These are phyloP conservation scores for Trichoderma endophyticum DNA, from an alignment of 2,329 filamentous ascomycete species.

Conservation along the genomic window DNA sequence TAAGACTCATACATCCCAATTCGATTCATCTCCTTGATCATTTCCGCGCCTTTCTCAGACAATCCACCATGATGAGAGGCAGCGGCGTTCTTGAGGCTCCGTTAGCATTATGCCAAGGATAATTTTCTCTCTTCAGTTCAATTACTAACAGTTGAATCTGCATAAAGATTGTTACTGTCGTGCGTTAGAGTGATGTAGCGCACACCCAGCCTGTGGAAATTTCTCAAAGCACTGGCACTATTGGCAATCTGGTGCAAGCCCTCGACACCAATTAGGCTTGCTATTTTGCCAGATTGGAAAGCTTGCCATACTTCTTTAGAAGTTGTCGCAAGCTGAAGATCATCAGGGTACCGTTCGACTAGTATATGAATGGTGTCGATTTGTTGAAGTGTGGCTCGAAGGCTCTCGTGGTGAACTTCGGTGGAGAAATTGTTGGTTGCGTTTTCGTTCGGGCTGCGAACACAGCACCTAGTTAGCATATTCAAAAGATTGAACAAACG, in stretches of 20 bases:
- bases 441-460: not conserved
- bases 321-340: slow-evolving; percentile 61
- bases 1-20: slow-evolving; percentile 17
- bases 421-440: not conserved
- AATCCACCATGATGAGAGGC: slow-evolving; percentile 4
- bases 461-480: not conserved
- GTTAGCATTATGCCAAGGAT: not conserved
- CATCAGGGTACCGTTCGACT: slow-evolving; percentile 56
- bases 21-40: slow-evolving; percentile 21
- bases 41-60: slow-evolving; percentile 13
- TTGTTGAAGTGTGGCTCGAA: slow-evolving; percentile 63
- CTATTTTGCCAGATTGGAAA: slow-evolving; percentile 57
- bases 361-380: slow-evolving; percentile 66
- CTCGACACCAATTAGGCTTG: slow-evolving; percentile 73
- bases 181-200: slow-evolving; percentile 81
- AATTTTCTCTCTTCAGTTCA: fast-evolving
- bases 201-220: slow-evolving; percentile 70
- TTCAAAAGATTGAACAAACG: slow-evolving; percentile 22
- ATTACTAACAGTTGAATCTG: slow-evolving; percentile 16
- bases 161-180: slow-evolving; percentile 44
- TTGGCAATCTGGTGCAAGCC: slow-evolving; percentile 88
- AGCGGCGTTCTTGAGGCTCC: not conserved
- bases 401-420: not conserved
- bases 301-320: slow-evolving; percentile 56
- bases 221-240: slow-evolving; percentile 66